phyloP scores from a whole-genome alignment of 2,329 filamentous ascomycete genomes.

The Botryosphaeria dothidea region DNA sequence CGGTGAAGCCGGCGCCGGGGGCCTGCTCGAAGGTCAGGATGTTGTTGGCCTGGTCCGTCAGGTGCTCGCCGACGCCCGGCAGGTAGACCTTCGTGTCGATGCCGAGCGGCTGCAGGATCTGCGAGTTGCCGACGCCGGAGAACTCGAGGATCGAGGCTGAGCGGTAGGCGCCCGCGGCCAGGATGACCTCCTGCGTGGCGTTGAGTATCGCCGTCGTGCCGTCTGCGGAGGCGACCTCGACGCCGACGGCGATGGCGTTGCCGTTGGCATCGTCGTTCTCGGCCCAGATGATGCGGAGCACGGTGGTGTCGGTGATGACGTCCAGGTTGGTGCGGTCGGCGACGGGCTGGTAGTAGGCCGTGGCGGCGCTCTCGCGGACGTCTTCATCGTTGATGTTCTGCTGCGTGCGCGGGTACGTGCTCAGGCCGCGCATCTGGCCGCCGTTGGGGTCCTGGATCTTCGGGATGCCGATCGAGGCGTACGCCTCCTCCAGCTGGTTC shows the following conservation, averaged over 20 bases:
- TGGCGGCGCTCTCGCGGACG: slow-evolving; percentile 43
- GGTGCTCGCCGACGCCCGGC: slow-evolving; percentile 25
- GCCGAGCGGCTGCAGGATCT: slow-evolving; percentile 20
- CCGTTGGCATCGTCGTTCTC: background rate
- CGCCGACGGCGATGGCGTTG: slow-evolving; percentile 23
- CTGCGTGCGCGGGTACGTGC: slow-evolving; percentile 35
- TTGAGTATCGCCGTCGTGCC: slow-evolving; percentile 18
- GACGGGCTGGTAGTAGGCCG: slow-evolving; percentile 47
- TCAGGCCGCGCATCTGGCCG: slow-evolving; percentile 42
- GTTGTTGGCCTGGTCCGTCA: slow-evolving; percentile 14
- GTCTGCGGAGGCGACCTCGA: slow-evolving; percentile 26
- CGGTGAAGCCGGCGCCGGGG: background rate
- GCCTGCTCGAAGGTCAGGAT: background rate
- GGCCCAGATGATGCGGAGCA: slow-evolving; percentile 42
- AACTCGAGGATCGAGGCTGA: slow-evolving; percentile 22
- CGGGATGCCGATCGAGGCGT: slow-evolving; percentile 29
- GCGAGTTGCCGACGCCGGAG: slow-evolving; percentile 23
- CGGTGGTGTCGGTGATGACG: slow-evolving; percentile 42
- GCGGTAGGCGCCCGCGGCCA: slow-evolving; percentile 22
- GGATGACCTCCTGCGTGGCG: slow-evolving; percentile 31
- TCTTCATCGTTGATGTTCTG: slow-evolving; percentile 30
- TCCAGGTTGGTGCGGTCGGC: slow-evolving; percentile 43
- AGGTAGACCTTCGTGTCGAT: slow-evolving; percentile 13
- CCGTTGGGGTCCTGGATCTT: slow-evolving; percentile 39
- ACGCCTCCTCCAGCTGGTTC: slow-evolving; percentile 33